These are phyloP conservation scores for Aspergillus kassunensis DNA, from an alignment of 495 filamentous ascomycete genomes.

Conservation along the genomic window DNA sequence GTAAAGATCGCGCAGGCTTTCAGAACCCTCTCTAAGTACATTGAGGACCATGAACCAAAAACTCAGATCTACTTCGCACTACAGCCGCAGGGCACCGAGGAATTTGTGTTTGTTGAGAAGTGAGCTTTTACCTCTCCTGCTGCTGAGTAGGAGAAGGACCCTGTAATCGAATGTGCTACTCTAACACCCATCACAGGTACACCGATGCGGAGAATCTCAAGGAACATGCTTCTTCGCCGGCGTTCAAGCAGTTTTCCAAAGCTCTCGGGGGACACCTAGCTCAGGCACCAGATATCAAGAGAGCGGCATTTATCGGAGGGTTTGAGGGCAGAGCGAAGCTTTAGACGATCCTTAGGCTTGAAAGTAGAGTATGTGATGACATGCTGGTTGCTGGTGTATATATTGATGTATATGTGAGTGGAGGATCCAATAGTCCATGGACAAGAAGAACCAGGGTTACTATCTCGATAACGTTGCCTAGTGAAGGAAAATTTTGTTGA, in stretches of 20 bases:
- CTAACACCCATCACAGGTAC: constrained; percentile 4
- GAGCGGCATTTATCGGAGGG: constrained; percentile 13
- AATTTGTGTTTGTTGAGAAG: constrained; percentile 18
- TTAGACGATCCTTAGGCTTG: not conserved
- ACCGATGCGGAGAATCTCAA: constrained; percentile 17
- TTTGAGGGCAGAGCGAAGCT: constrained; percentile 20
- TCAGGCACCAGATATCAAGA: constrained; percentile 13
- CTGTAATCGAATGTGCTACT: not conserved
- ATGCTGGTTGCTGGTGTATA: not conserved
- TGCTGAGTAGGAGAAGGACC: not conserved
- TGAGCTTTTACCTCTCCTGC: not conserved
- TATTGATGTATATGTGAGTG: not conserved
- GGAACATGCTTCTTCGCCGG: constrained; percentile 12
- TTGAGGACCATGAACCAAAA: constrained; percentile 10
- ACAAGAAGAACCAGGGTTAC: too few species aligned
- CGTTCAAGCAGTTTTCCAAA: constrained; percentile 16
- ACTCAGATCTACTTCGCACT: constrained; percentile 18
- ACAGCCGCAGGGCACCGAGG: constrained; percentile 9
- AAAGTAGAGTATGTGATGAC: too few species aligned
- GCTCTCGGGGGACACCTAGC: constrained; percentile 12
- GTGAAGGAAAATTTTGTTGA: too few species aligned
- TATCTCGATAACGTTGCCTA: constrained; percentile 65
- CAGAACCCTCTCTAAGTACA: constrained; percentile 12
- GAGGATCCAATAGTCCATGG: too few species aligned
- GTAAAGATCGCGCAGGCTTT: constrained; percentile 14